Evolutionary conservation across 306 rosid genomes (phyloP), one percentile per base, ranked within the genome.

Genomic region (Cucurbita moschata): DNA sequence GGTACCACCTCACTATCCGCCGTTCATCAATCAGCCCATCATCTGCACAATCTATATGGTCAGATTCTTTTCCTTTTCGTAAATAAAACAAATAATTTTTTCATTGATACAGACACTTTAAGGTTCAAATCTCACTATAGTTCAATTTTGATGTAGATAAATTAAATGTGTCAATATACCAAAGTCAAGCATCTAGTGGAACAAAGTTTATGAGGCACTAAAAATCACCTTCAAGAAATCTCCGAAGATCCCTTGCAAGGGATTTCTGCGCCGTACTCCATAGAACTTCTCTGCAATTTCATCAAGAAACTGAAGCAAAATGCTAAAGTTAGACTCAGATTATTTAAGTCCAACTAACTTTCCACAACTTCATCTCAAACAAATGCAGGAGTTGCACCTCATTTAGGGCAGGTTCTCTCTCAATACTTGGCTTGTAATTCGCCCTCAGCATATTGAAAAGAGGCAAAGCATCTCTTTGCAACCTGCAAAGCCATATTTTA

Each of bases 401-500:
- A 79, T 83, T 80, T 81, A 94, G 85, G 23, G 87, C 55, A 60
- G 96, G 96, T 71, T 94, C 99, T 81, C 91, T 86, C 68, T 91
- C 92, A 68, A 95, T 47, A 79, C 87, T 63, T 57, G 90, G 49
- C 82, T 88, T 89, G 83, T 81, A 95, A 10, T 85, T 91, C 35
- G 72, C 71, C 80, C 85, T 84, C 82, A 95, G 77, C 92, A 87
- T 89, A 76, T 84, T 95, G 68, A 89, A 91, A 79, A 95, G 97
- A 4, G 97, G 97, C 74, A 89, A 68, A 69, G 97, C 92, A 81
- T 91, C 95, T 83, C 97, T 88, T 82, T 89, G 89, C 96, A 94
- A 79, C 84, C 98, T 94, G 94, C 77, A 80, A 71, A 46, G 47
- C 44, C 71, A 30, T 26, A 47, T 59, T 43, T 50, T n/a, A 30